Conservation (phyloP, 768 basidiomycete genomes). For the Sarcodon sp. region DNA sequence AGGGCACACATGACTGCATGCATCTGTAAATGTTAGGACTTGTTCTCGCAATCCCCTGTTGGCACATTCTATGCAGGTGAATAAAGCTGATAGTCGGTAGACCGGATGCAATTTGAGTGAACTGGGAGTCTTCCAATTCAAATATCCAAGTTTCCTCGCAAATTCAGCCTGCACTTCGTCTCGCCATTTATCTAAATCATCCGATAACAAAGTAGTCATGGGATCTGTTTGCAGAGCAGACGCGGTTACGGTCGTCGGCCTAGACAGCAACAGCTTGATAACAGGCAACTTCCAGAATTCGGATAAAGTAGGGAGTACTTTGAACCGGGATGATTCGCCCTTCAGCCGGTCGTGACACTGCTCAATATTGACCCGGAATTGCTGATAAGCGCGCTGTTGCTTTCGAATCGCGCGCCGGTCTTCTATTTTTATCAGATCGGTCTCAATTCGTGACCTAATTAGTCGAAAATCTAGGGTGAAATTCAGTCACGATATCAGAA, state of each 20-base stretch:
- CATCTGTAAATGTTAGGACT: constrained; percentile 44
- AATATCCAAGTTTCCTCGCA: constrained; percentile 32
- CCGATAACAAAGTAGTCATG: constrained; percentile 22
- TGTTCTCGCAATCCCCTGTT: constrained; percentile 18
- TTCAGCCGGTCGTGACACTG: constrained; percentile 33
- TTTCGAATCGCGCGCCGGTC: constrained; percentile 15
- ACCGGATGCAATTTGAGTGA: constrained; percentile 36
- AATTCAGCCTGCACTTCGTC: constrained; percentile 29
- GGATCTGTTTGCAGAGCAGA: constrained; percentile 9
- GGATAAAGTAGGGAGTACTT: constrained; percentile 28
- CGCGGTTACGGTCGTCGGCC: constrained; percentile 4
- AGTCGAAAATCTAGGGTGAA: constrained; percentile 18
- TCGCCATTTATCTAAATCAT: constrained; percentile 38
- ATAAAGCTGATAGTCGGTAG: constrained; percentile 45
- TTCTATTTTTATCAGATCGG: constrained; percentile 15
- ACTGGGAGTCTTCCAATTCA: constrained; percentile 38
- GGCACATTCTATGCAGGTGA: constrained; percentile 41
- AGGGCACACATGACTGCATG: constrained; percentile 47
- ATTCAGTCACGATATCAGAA: background rate
- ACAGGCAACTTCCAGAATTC: constrained; percentile 39
- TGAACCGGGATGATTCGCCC: constrained; percentile 12
- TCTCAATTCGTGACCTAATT: constrained; percentile 11
- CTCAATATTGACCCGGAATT: constrained; percentile 22
- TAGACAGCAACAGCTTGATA: constrained; percentile 20
- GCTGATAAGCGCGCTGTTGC: constrained; percentile 14